Evolutionary conservation across 1,284 basidiomycete species (phyloP).

Genomic region (Waitea zeae): DNA sequence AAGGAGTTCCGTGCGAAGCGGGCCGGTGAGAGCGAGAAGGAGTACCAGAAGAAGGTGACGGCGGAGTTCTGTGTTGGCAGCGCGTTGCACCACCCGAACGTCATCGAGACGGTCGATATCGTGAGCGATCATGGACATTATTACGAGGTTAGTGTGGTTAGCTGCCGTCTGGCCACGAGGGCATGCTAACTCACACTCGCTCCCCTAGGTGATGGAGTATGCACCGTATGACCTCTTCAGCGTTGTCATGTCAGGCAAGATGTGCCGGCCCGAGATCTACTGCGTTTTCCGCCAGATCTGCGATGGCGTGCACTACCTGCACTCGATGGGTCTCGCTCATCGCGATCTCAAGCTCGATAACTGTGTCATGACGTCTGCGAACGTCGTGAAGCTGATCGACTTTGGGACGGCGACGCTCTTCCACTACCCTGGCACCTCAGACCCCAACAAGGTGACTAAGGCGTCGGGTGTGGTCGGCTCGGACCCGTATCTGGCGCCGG

Average conservation of each 20-base stretch:
- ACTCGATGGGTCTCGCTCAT: constrained; percentile 93
- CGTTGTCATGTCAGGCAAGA: constrained; percentile 99
- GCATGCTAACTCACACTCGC: no score
- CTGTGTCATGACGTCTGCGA: constrained; percentile 91
- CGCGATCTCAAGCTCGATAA: constrained; percentile 99
- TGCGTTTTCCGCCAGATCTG: constrained; percentile 99
- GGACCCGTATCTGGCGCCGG: constrained; percentile 96
- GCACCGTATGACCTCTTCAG: constrained; percentile 97
- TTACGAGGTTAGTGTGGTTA: constrained; percentile 74
- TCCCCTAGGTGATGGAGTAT: constrained; percentile 88
- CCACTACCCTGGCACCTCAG: constrained; percentile 85
- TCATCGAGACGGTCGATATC: constrained; percentile 98
- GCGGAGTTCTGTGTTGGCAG: constrained; percentile 98
- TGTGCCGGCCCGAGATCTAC: constrained; percentile 96
- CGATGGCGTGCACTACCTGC: constrained; percentile 95
- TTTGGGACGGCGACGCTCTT: constrained; percentile 99
- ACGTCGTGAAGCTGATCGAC: constrained; percentile 98
- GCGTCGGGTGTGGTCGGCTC: constrained; percentile 92
- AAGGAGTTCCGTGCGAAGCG: constrained; percentile 94
- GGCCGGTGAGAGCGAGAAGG: constrained; percentile 79
- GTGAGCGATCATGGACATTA: constrained; percentile 96
- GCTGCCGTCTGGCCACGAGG: no score
- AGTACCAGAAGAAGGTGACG: constrained; percentile 98
- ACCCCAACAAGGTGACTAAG: constrained; percentile 28
- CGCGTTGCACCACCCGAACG: constrained; percentile 89